Conservation (phyloP, 1,284 basidiomycete genomes). For the Puccinia hordei region DNA sequence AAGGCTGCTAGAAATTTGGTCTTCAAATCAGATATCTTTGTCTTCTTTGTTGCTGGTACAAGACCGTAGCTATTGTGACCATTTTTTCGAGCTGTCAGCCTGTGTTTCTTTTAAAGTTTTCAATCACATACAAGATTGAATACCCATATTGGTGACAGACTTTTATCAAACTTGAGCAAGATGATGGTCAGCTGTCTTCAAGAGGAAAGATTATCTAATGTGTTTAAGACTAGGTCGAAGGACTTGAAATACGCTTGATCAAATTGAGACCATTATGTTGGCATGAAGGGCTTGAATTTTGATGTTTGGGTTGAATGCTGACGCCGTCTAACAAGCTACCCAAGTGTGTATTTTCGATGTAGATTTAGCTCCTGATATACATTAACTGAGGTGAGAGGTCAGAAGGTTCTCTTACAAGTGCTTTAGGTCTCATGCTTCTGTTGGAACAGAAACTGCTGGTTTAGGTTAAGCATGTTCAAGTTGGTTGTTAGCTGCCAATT, state of each 20-base stretch:
- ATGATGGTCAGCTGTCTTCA: not conserved
- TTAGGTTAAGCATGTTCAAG: conserved; percentile 69
- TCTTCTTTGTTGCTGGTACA: conserved; percentile 25
- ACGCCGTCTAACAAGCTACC: conserved; percentile 86
- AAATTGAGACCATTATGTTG: conserved; percentile 92
- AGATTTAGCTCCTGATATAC: not conserved
- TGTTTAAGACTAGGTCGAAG: conserved; percentile 93
- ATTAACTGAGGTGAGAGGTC: not conserved
- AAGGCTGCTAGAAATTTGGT: not conserved
- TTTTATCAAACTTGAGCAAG: not conserved
- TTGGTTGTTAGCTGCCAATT: not conserved
- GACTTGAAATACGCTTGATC: conserved; percentile 79
- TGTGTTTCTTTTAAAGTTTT: not conserved
- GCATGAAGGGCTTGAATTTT: conserved; percentile 85
- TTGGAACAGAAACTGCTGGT: conserved; percentile 94
- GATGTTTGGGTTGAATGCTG: conserved; percentile 87
- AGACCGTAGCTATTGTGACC: not conserved
- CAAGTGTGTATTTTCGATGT: conserved; percentile 56
- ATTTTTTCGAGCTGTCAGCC: not conserved
- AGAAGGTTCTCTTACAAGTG: conserved; percentile 65
- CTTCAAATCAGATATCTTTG: conserved; percentile 10
- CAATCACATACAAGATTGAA: too few species aligned
- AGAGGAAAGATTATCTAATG: conserved; percentile 94
- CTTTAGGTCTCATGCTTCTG: conserved; percentile 96
- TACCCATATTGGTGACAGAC: too few species aligned